phyloP scores from a whole-genome alignment of 1,139 yeast species.

The Debaryomyces coudertii region DNA sequence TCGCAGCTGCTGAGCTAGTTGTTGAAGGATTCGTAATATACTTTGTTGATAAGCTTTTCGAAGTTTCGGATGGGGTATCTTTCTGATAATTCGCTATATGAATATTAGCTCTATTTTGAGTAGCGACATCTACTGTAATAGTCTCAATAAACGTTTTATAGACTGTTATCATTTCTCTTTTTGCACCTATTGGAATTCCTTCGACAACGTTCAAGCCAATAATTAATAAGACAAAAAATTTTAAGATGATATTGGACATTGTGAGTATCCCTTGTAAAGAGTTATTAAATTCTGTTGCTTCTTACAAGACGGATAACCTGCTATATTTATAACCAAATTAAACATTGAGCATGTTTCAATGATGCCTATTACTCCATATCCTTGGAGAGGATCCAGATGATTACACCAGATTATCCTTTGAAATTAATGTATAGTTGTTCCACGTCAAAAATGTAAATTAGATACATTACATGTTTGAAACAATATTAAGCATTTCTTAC shows the following conservation, averaged over 20 bases:
- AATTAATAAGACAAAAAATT: not conserved
- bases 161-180: not conserved
- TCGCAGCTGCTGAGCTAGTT: not conserved
- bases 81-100: too few species aligned
- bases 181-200: conserved; percentile 4
- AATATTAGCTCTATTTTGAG: too few species aligned
- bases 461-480: not conserved
- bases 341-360: not conserved
- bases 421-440: not conserved
- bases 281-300: not conserved
- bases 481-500: not conserved
- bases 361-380: not conserved
- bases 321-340: not conserved
- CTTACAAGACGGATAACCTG: not conserved
- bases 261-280: too few species aligned
- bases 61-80: not conserved
- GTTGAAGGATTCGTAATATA: not conserved
- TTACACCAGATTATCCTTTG: not conserved
- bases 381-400: not conserved
- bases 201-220: not conserved
- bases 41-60: not conserved
- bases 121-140: not conserved
- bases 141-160: conserved; percentile 1
- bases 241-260: not conserved
- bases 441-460: not conserved